Evolutionary conservation across 2,329 filamentous ascomycete genomes (phyloP).

Genomic region (Fusarium kyushuense): DNA sequence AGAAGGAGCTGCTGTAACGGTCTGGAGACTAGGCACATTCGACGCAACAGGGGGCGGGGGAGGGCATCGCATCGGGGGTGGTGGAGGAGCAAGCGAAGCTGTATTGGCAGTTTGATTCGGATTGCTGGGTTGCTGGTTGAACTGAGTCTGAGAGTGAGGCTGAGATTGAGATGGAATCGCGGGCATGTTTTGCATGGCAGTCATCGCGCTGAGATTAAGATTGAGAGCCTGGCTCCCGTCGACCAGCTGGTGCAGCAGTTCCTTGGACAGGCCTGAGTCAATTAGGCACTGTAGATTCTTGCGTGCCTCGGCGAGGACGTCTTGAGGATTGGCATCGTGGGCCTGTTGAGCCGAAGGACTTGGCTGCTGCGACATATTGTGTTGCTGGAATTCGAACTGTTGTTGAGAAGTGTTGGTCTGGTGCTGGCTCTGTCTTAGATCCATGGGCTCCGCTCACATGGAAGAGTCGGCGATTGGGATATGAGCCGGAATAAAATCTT

Average conservation of each 20-base stretch:
- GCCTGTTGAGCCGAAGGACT: conserved; percentile 47
- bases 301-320: conserved; percentile 59
- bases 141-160: conserved; percentile 33
- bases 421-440: conserved; percentile 45
- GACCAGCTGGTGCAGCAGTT: conserved; percentile 57
- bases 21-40: conserved; percentile 37
- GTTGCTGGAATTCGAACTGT: conserved; percentile 39
- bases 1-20: conserved; percentile 37
- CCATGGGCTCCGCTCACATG: conserved; percentile 50
- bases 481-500: conserved; percentile 28
- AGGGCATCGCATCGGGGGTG: conserved; percentile 52
- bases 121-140: conserved; percentile 29
- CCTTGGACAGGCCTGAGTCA: conserved; percentile 59
- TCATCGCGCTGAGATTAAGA: conserved; percentile 36
- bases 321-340: conserved; percentile 55
- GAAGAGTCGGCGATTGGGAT: conserved; percentile 45
- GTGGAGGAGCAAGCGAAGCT: conserved; percentile 46
- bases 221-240: conserved; percentile 54
- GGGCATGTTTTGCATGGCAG: conserved; percentile 29
- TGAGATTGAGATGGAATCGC: conserved; percentile 35
- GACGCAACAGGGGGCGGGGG: conserved; percentile 48
- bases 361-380: conserved; percentile 44
- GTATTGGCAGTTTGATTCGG: conserved; percentile 39
- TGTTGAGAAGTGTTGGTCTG: conserved; percentile 46
- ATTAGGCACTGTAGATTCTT: conserved; percentile 61